Base-by-base conservation (phyloP, 768 basidiomycete genomes). In the Rhizopogon sp. region DNA sequence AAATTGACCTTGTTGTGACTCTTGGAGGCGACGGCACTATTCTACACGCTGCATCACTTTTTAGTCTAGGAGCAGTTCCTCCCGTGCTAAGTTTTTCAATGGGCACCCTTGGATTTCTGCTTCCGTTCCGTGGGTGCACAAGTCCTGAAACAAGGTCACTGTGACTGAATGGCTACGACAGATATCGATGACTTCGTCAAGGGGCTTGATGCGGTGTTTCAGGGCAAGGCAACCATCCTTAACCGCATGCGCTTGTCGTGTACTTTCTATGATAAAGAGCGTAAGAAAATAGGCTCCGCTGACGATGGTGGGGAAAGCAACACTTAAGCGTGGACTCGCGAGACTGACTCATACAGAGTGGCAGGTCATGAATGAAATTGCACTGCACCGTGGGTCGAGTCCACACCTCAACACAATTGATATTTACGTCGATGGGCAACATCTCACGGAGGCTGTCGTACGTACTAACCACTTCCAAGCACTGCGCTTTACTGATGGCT, bases 341-440 rank as follows among this genome's bases (percentile, higher is more conserved):
- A 20, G 7, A 17, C 64, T 55, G 16, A 55, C 37, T 37, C 25
- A 22, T 52, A 39, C 44, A 88, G 93, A 87, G 59, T 94, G 90
- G 88, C 94, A 96, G 69, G 95, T 96, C 39, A 95, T 98, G 93
- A 98, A 98, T 65, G 95, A 98, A 70, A 84, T 98, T 55, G 87
- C 92, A 3, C 75, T 98, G 37, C 95, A 98, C 70, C 84, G 95
- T 28, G 95, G 95, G 11, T 83, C 90, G 20, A 90, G 90, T 60
- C 88, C 94, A 1, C 94, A 96, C 62, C 76, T 98, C 39, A 94
- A 93, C 61, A 91, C 92, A 4, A 92, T 97, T 53, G 93, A 97
- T 66, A 90, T 93, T 13, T 96, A 80, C 69, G 93, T 96, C 11
- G 93, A 98, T 62, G 92, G 89, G 0, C 93, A 97, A 65, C 93